A percentile compares a stretch with the other conserved stretches of the same genome.
phyloP scores from a whole-genome alignment of 2,329 filamentous ascomycete species.

The Ascochyta fabae region DNA sequence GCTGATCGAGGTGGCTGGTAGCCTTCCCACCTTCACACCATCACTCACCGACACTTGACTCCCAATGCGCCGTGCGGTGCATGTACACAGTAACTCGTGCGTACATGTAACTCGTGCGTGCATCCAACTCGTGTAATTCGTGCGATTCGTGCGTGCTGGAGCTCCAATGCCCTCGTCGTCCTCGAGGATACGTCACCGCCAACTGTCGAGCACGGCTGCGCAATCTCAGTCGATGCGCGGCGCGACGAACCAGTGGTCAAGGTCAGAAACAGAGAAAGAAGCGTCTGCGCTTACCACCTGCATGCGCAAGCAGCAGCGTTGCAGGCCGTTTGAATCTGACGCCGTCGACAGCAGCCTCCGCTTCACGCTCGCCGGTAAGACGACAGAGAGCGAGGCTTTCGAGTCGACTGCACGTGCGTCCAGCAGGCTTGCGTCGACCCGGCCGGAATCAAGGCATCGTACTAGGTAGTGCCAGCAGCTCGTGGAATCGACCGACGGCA shows the following conservation, averaged over 20 bases:
- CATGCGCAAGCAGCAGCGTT: constrained; percentile 5
- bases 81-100: no score
- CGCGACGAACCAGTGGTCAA: constrained; percentile 3
- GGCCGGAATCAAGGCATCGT: constrained; percentile 11
- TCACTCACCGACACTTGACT: constrained; percentile 18
- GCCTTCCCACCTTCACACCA: constrained; percentile 7
- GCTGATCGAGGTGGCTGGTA: constrained; percentile 24
- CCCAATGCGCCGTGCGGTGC: background rate
- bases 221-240: constrained; percentile 18
- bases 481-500: background rate
- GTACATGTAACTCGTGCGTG: background rate
- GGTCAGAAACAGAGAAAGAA: background rate
- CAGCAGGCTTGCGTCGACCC: constrained; percentile 1
- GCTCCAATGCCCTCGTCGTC: constrained; percentile 20
- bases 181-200: constrained; percentile 23
- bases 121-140: background rate
- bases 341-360: constrained; percentile 6
- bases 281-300: constrained; percentile 6
- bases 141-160: constrained; percentile 18
- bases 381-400: background rate
- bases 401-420: constrained; percentile 8
- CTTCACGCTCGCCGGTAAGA: constrained; percentile 1
- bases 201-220: constrained; percentile 20
- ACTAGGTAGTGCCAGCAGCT: no score
- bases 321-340: background rate